phyloP scores from a whole-genome alignment of 2,329 filamentous ascomycete species.

The Trichoderma semiorbis region DNA sequence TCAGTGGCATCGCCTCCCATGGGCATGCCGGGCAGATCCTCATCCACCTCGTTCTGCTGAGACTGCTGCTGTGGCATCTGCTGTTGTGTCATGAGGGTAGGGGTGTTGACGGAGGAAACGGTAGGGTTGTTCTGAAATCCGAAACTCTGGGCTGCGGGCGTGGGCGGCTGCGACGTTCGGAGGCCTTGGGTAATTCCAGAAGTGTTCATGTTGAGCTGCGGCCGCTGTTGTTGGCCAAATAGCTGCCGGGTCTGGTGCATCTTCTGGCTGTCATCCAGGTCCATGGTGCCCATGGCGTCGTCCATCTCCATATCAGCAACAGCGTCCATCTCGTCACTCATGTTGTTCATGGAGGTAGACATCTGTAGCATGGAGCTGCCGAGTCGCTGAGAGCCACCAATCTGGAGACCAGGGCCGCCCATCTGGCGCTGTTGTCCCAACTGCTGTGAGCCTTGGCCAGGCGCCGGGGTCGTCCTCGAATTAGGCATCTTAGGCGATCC shows the following conservation, averaged over 20 bases:
- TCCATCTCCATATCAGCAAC: constrained; percentile 98
- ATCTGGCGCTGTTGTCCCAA: constrained; percentile 34
- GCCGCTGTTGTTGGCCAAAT: constrained; percentile 61
- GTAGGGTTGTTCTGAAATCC: constrained; percentile 89
- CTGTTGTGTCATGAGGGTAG: constrained; percentile 78
- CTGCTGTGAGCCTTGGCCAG: constrained; percentile 30
- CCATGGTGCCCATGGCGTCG: constrained; percentile 67
- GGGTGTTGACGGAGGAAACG: constrained; percentile 95
- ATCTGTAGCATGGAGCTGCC: constrained; percentile 35
- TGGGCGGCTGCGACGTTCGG: constrained; percentile 80
- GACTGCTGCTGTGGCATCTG: constrained; percentile 56
- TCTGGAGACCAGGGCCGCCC: constrained; percentile 36
- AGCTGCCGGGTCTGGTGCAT: constrained; percentile 68
- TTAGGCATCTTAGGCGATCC: constrained; percentile 33
- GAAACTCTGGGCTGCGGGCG: constrained; percentile 73
- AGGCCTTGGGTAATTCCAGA: constrained; percentile 74
- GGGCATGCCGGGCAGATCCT: constrained; percentile 63
- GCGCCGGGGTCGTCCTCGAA: constrained; percentile 32
- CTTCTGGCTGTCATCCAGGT: constrained; percentile 59
- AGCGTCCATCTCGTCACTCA: constrained; percentile 69
- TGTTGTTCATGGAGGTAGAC: constrained; percentile 41
- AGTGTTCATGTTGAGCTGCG: constrained; percentile 77
- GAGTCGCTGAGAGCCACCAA: constrained; percentile 33
- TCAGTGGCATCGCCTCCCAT: constrained; percentile 54
- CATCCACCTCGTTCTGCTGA: constrained; percentile 67